phyloP scores from a whole-genome alignment of 2,329 filamentous ascomycete species.

The Thelonectria discophora region DNA sequence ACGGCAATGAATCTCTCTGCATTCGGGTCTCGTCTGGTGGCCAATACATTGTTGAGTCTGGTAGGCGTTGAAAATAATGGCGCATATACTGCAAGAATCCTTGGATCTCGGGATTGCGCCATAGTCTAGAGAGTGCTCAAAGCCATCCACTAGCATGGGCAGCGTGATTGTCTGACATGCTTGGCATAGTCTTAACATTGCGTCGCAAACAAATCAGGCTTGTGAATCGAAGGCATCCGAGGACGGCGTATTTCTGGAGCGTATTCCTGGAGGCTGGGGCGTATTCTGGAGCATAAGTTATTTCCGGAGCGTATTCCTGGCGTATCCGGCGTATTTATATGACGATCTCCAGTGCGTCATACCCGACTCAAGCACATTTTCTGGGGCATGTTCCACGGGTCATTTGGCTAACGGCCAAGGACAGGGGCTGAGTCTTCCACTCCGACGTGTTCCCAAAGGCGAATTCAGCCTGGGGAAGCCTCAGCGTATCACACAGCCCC shows the following conservation, averaged over 20 bases:
- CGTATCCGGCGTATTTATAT: neutral
- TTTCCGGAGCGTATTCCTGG: conserved; percentile 1
- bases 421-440: neutral
- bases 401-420: neutral
- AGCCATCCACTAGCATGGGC: no score
- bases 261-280: neutral
- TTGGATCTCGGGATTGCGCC: no score
- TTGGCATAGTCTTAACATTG: no score
- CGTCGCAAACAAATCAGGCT: no score
- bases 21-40: no score
- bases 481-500: neutral
- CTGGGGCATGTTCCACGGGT: neutral
- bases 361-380: neutral
- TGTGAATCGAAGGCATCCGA: no score
- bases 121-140: no score
- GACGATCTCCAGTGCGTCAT: neutral
- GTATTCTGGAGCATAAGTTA: conserved; percentile 1
- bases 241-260: neutral
- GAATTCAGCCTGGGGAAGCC: neutral
- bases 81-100: no score
- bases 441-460: neutral
- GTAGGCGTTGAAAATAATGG: no score
- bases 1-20: no score
- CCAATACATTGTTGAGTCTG: no score
- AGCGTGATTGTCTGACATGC: no score